These are phyloP conservation scores for Lentinus brumalis DNA, from an alignment of 768 basidiomycete species.

Conservation along the genomic window DNA sequence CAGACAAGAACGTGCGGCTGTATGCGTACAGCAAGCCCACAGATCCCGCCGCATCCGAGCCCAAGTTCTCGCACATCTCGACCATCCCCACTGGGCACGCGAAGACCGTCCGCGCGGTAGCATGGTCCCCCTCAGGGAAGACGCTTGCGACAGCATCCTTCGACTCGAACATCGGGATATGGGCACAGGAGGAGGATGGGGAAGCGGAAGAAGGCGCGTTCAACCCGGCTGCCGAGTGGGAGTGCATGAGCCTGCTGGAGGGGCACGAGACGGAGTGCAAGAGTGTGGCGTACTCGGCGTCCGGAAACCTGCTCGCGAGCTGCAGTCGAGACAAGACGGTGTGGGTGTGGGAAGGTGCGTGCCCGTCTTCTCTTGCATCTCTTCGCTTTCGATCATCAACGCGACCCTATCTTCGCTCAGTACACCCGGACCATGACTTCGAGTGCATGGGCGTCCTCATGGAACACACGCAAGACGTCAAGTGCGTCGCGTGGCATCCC, in stretches of 20 bases:
- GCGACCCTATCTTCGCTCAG: constrained; percentile 39
- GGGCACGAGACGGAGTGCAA: constrained; percentile 99
- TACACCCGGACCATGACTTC: constrained; percentile 89
- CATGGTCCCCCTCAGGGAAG: constrained; percentile 88
- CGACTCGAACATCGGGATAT: constrained; percentile 88
- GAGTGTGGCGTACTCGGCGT: constrained; percentile 77
- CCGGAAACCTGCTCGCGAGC: constrained; percentile 84
- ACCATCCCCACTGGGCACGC: constrained; percentile 83
- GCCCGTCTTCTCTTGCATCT: neutral
- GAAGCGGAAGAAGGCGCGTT: constrained; percentile 35
- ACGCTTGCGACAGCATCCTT: constrained; percentile 93
- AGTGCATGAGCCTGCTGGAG: constrained; percentile 83
- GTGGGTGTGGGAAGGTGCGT: constrained; percentile 96
- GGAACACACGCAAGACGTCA: constrained; percentile 97
- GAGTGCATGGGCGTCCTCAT: constrained; percentile 94
- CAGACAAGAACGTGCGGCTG: constrained; percentile 88
- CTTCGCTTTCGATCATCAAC: neutral
- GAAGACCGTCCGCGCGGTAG: constrained; percentile 83
- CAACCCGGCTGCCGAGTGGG: constrained; percentile 53
- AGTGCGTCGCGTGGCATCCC: constrained; percentile 94
- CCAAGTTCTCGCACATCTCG: constrained; percentile 53
- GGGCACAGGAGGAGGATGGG: constrained; percentile 68
- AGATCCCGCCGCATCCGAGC: neutral
- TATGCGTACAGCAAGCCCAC: constrained; percentile 59
- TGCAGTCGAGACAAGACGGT: constrained; percentile 97